Evolutionary conservation across 306 rosid species (phyloP).

Genomic region (Cicer chorassanicum): DNA sequence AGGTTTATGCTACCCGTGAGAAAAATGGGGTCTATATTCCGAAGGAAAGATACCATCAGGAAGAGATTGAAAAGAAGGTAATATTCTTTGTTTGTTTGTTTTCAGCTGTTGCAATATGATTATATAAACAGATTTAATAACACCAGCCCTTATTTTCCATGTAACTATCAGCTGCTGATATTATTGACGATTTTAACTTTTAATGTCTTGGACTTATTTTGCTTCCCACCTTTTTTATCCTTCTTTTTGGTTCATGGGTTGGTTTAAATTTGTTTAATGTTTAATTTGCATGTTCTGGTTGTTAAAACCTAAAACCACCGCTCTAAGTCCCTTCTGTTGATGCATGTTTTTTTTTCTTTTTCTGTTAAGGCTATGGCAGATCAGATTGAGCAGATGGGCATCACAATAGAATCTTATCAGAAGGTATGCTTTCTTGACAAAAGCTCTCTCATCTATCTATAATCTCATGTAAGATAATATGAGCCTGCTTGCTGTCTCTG

Average conservation of each 20-base stretch:
- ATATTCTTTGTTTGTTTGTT: conserved; percentile 3
- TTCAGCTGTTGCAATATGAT: background rate
- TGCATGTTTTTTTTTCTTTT: background rate
- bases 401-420: conserved; percentile 68
- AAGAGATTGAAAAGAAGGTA: conserved; percentile 93
- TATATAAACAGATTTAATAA: background rate
- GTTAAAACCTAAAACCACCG: background rate
- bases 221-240: background rate
- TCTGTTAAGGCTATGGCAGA: conserved; percentile 81
- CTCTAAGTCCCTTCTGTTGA: conserved; percentile 3
- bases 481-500: background rate
- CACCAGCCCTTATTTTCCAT: background rate
- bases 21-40: conserved; percentile 96
- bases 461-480: background rate
- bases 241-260: background rate
- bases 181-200: background rate
- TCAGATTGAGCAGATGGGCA: conserved; percentile 92
- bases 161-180: conserved; percentile 1
- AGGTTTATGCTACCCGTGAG: conserved; percentile 97
- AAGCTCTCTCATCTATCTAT: background rate
- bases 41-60: conserved; percentile 88
- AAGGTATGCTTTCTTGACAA: conserved; percentile 59
- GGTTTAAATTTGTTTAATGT: conserved; percentile 9
- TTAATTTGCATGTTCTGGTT: conserved; percentile 17
- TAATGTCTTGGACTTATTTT: background rate